Evolutionary conservation across 768 basidiomycete genomes (phyloP).

Genomic region (Leccinum fibrillosum): DNA sequence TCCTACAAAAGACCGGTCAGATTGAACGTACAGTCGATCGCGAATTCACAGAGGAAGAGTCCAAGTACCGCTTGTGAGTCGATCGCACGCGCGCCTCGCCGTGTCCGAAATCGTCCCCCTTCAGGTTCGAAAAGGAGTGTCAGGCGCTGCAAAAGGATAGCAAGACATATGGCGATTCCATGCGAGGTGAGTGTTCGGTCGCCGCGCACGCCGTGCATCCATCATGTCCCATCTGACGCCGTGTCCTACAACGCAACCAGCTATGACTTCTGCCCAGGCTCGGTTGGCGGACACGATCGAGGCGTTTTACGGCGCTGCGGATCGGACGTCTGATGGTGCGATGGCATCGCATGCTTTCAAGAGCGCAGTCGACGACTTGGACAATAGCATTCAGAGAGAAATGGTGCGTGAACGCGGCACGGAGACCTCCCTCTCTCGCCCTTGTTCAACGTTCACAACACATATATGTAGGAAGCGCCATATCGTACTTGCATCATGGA

Average conservation of each 20-base stretch:
- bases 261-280: constrained; percentile 91
- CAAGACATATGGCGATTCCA: constrained; percentile 91
- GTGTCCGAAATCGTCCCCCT: background rate
- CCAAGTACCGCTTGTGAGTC: constrained; percentile 82
- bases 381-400: constrained; percentile 78
- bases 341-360: constrained; percentile 98
- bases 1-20: constrained; percentile 97
- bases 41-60: constrained; percentile 91
- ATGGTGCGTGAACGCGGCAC: constrained; percentile 52
- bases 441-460: background rate
- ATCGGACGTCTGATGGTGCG: constrained; percentile 83
- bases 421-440: background rate
- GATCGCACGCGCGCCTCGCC: background rate
- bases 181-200: constrained; percentile 63
- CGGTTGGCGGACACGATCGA: constrained; percentile 93
- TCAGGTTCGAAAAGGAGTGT: constrained; percentile 95
- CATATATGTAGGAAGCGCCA: constrained; percentile 71
- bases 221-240: background rate
- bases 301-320: constrained; percentile 85
- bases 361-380: constrained; percentile 90
- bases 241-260: constrained; percentile 25
- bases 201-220: background rate
- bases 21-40: constrained; percentile 94
- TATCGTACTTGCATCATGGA: constrained; percentile 95
- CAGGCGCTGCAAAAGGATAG: constrained; percentile 91